A percentile compares a stretch with the other conserved stretches of the same genome.
Evolutionary conservation across 108 stramenopile species (phyloP).

Genomic region (Skeletonema menzelii): DNA sequence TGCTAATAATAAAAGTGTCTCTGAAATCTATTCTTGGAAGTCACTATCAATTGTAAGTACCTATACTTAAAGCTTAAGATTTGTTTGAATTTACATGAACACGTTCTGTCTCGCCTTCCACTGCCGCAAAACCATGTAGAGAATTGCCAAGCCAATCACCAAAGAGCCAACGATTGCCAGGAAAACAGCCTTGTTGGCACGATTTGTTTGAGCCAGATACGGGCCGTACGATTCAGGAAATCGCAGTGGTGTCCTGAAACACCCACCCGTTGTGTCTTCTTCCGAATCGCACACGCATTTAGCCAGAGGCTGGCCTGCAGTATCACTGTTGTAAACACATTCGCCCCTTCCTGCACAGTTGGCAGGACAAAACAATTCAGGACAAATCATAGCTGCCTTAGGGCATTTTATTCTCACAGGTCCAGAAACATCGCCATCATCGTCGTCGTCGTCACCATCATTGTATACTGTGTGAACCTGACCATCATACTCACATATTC

Average conservation of each 20-base stretch:
- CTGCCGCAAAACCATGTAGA: conserved; percentile 36
- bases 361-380: conserved; percentile 42
- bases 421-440: too few species aligned
- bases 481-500: conserved; percentile 44
- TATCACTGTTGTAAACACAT: conserved; percentile 21
- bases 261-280: conserved; percentile 25
- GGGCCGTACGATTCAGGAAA: conserved; percentile 27
- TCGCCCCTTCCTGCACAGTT: conserved; percentile 49
- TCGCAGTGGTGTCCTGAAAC: conserved; percentile 24
- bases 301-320: conserved; percentile 12
- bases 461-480: conserved; percentile 31
- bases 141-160: conserved; percentile 27
- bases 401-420: conserved; percentile 47
- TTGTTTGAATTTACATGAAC: conserved; percentile 27
- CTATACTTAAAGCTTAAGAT: too few species aligned
- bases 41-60: too few species aligned
- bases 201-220: conserved; percentile 1
- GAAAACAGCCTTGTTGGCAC: conserved; percentile 38
- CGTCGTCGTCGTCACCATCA: conserved; percentile 10
- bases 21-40: too few species aligned
- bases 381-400: conserved; percentile 45
- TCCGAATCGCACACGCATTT: conserved; percentile 34
- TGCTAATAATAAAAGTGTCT: not conserved
- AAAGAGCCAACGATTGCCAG: conserved; percentile 41
- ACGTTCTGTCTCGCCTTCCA: conserved; percentile 46